A percentile compares a stretch with the other conserved stretches of the same genome.
phyloP scores from a whole-genome alignment of 495 filamentous ascomycete genomes.

The Neohortaea acidophila region DNA sequence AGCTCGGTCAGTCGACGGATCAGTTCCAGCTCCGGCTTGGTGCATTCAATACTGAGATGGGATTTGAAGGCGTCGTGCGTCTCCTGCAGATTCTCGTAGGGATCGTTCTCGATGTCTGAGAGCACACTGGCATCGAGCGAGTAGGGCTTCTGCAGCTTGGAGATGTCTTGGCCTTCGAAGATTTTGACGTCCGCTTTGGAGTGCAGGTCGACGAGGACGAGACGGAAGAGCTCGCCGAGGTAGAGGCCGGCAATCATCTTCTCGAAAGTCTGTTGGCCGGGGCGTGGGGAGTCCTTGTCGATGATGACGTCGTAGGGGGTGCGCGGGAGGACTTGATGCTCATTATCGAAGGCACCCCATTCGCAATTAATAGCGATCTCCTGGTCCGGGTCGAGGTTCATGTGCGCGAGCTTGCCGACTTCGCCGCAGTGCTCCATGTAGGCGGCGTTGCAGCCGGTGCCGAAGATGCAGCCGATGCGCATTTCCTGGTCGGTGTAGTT shows the following conservation, averaged over 20 bases:
- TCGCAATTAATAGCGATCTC: slow-evolving; percentile 99
- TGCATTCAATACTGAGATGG: slow-evolving; percentile 53
- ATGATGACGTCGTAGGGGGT: slow-evolving; percentile 74
- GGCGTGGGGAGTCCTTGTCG: slow-evolving; percentile 83
- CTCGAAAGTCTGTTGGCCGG: slow-evolving; percentile 91
- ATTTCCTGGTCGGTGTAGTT: slow-evolving; percentile 82
- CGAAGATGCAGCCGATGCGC: slow-evolving; percentile 96
- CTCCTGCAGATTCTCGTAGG: slow-evolving; percentile 83
- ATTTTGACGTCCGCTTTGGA: slow-evolving; percentile 60
- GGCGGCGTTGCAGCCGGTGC: slow-evolving; percentile 93
- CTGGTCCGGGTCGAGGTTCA: slow-evolving; percentile 77
- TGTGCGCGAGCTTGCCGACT: slow-evolving; percentile 83
- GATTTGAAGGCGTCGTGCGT: slow-evolving; percentile 63
- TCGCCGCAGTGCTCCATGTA: slow-evolving; percentile 92
- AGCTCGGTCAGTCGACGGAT: slow-evolving; percentile 76
- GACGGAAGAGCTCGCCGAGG: slow-evolving; percentile 85
- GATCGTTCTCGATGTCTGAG: slow-evolving; percentile 88
- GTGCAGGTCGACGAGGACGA: slow-evolving; percentile 73
- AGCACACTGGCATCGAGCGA: slow-evolving; percentile 83
- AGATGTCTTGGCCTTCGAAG: slow-evolving; percentile 70
- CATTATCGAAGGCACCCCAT: slow-evolving; percentile 97
- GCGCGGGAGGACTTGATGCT: slow-evolving; percentile 78
- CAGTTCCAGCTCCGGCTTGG: slow-evolving; percentile 65
- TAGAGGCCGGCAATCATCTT: slow-evolving; percentile 97
- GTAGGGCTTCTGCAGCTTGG: slow-evolving; percentile 65